These are phyloP conservation scores for Karstenula rhodostoma DNA, from an alignment of 2,329 filamentous ascomycete genomes.

Conservation along the genomic window DNA sequence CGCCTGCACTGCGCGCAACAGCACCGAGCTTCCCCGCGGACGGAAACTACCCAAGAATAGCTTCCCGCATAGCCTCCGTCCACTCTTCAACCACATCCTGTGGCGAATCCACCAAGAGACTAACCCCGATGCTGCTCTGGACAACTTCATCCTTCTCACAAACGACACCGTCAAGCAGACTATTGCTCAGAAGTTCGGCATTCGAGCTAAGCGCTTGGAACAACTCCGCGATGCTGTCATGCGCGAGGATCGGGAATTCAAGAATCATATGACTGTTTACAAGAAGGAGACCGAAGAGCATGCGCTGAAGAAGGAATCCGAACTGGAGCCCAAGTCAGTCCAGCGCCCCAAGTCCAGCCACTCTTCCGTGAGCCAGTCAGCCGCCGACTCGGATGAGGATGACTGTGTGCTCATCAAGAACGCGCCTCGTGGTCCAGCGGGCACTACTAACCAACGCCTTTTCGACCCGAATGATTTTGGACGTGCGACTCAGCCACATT, in stretches of 20 bases:
- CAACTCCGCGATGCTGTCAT: conserved; percentile 59
- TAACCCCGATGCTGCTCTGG: conserved; percentile 57
- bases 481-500: conserved; percentile 44
- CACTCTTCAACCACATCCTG: conserved; percentile 61
- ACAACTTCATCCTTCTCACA: conserved; percentile 61
- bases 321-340: conserved; percentile 24
- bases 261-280: conserved; percentile 49
- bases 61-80: conserved; percentile 53
- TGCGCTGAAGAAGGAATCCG: conserved; percentile 25
- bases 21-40: conserved; percentile 29
- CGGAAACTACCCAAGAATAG: conserved; percentile 37
- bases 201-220: conserved; percentile 59
- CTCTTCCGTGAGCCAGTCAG: conserved; percentile 25
- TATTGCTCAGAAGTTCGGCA: conserved; percentile 59
- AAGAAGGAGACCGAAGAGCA: conserved; percentile 47
- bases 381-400: conserved; percentile 46
- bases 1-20: conserved; percentile 41
- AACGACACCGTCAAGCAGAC: conserved; percentile 57
- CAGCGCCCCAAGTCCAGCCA: conserved; percentile 42
- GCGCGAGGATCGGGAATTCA: conserved; percentile 59
- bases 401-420: conserved; percentile 51
- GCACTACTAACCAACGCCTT: conserved; percentile 44
- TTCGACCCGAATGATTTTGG: conserved; percentile 59
- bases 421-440: conserved; percentile 45
- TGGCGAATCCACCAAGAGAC: conserved; percentile 61